These are phyloP conservation scores for Geotrichum phurueaensis DNA, from an alignment of 1,139 yeast genomes.

Conservation along the genomic window DNA sequence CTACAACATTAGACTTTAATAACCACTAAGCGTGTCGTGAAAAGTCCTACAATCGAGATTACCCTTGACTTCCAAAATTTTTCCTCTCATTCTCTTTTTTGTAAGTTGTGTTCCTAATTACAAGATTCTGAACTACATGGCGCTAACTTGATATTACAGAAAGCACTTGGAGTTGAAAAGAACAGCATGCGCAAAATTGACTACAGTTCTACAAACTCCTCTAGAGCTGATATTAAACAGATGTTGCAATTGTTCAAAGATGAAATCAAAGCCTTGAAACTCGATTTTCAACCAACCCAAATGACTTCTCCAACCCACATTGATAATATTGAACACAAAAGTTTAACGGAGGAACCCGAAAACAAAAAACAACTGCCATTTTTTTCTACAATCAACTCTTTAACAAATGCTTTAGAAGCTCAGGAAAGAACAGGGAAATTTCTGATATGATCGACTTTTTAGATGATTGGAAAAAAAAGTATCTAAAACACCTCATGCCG, in stretches of 20 bases:
- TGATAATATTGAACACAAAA: neutral
- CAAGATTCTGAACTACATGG: no score
- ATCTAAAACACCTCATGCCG: constrained; percentile 2
- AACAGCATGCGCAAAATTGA: neutral
- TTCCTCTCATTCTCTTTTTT: no score
- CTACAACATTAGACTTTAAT: no score
- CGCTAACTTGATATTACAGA: no score
- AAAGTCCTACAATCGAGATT: no score
- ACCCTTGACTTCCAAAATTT: no score
- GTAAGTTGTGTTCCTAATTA: no score
- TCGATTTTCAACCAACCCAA: neutral
- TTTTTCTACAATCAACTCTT: neutral
- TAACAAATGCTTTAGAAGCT: constrained; percentile 17
- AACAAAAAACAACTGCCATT: neutral
- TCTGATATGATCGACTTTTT: neutral
- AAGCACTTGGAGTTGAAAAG: neutral
- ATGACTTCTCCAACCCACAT: neutral
- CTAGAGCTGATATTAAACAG: neutral
- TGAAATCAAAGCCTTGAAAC: neutral
- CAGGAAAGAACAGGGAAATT: no score
- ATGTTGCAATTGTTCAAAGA: neutral
- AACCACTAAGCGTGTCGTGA: no score
- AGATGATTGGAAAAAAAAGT: constrained; percentile 1
- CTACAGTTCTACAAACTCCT: constrained; percentile 5
- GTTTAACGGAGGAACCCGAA: neutral